Conservation (phyloP, 2,329 filamentous ascomycete genomes). For the Didymellaceae sp. region DNA sequence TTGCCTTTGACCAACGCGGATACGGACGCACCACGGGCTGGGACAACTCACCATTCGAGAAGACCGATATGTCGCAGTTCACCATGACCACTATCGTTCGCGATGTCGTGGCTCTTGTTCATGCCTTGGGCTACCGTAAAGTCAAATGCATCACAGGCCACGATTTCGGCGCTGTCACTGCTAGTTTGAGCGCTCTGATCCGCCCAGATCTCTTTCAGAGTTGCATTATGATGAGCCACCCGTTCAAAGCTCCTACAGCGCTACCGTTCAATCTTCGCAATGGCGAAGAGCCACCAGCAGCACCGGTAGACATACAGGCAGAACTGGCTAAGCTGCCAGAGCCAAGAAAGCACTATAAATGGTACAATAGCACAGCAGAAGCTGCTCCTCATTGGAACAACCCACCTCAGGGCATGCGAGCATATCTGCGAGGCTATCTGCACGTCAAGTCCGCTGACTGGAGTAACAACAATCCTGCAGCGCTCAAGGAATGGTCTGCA, state of each 20-base stretch:
- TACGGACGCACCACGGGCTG: slow-evolving; percentile 71
- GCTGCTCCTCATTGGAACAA: slow-evolving; percentile 58
- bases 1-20: slow-evolving; percentile 72
- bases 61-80: slow-evolving; percentile 64
- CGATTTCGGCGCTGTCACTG: slow-evolving; percentile 69
- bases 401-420: slow-evolving; percentile 60
- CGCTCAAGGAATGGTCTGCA: slow-evolving; percentile 64
- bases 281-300: slow-evolving; percentile 25
- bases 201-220: slow-evolving; percentile 70
- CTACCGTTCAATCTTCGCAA: slow-evolving; percentile 58
- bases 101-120: slow-evolving; percentile 67
- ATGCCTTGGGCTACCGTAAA: slow-evolving; percentile 64
- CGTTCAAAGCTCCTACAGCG: slow-evolving; percentile 61
- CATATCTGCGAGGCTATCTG: slow-evolving; percentile 71
- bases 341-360: slow-evolving; percentile 74
- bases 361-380: slow-evolving; percentile 63
- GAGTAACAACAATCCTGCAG: slow-evolving; percentile 60
- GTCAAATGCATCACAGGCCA: slow-evolving; percentile 69
- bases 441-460: slow-evolving; percentile 71
- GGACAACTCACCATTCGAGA: slow-evolving; percentile 58
- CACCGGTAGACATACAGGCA: slow-evolving; percentile 58
- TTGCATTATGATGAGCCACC: slow-evolving; percentile 69
- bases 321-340: slow-evolving; percentile 61
- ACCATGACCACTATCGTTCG: slow-evolving; percentile 65
- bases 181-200: slow-evolving; percentile 65